Conservation (phyloP, 345 rosid species). For the Hibiscus syriacus region DNA sequence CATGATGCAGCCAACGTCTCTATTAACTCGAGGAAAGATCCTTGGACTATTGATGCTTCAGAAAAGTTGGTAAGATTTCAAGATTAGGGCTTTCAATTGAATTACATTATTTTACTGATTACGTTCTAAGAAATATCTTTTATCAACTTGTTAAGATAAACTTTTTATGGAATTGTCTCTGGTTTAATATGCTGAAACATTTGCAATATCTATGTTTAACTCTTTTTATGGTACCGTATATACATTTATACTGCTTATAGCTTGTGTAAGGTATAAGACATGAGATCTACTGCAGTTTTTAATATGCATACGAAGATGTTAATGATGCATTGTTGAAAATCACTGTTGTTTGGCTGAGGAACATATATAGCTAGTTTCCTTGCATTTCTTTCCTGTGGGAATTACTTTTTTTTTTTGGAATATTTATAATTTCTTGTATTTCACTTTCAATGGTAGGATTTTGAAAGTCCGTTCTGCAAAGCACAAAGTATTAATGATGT, state of each 20-base stretch:
- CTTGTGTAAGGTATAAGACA: too few relatives aligned
- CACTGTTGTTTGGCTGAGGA: background rate
- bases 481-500: constrained; percentile 28
- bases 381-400: background rate
- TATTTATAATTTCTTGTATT: constrained; percentile 6
- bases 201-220: too few relatives aligned
- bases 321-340: background rate
- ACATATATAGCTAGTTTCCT: background rate
- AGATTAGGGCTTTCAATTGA: too few relatives aligned
- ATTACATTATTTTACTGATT: too few relatives aligned
- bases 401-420: background rate
- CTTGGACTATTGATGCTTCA: constrained; percentile 42
- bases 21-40: constrained; percentile 24
- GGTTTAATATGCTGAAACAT: background rate
- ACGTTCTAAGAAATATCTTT: constrained; percentile 4
- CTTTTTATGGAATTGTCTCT: background rate
- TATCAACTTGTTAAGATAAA: background rate
- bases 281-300: background rate
- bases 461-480: constrained; percentile 36
- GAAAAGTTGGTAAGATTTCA: too few relatives aligned
- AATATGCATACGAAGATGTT: background rate
- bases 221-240: background rate
- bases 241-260: background rate
- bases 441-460: too few relatives aligned
- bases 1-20: constrained; percentile 28